Evolutionary conservation across 768 basidiomycete genomes (phyloP), one percentile per base, ranked within the genome.

Genomic region (Lactarius psammicola): DNA sequence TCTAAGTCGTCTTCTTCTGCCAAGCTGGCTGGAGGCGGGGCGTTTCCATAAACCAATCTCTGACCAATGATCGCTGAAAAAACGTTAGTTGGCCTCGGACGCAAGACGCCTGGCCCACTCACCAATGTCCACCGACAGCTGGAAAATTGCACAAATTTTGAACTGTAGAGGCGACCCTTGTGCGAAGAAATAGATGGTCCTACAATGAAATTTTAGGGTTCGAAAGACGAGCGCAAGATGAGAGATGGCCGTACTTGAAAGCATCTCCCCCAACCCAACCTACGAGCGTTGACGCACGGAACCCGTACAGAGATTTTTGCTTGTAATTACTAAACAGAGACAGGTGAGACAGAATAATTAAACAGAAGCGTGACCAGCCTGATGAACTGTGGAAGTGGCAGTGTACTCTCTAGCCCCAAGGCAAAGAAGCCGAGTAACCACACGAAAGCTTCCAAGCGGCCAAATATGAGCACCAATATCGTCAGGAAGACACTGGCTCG

Each of bases 221-320:
- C 28, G 31, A 42, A n/a, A 31, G 54, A 36, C 10, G 26, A 28
- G 20, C 28, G 4, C 42, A 31, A n/a, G 62, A 49, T 71, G 46
- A 55, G 58, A 34, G 64, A 9, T 49, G 26, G 18, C 67, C 81
- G 68, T 71, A 92, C 92, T 94, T 94, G 84, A 91, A 94, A 20
- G 85, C 75, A 76, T 94, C 92, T 68, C 92, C 92, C 65, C 88
- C 90, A 55, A 85, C 78, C 92, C 92, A 94, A 34, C 92, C 92
- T 40, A 92, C 72, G 57, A 94, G 75, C 2, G 92, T 94, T 8
- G 91, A 90, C 75, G 85, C 82, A 38, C 92, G 85, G 76, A 94
- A 94, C 40, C 92, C 92, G 75, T 92, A 92, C 56, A 94, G 75
- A 2, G 92, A 92, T 49, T 84, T 84, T 71, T 87, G 88, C 60